Conservation (phyloP, 345 rosid genomes). For the Stellera chamaejasme region DNA sequence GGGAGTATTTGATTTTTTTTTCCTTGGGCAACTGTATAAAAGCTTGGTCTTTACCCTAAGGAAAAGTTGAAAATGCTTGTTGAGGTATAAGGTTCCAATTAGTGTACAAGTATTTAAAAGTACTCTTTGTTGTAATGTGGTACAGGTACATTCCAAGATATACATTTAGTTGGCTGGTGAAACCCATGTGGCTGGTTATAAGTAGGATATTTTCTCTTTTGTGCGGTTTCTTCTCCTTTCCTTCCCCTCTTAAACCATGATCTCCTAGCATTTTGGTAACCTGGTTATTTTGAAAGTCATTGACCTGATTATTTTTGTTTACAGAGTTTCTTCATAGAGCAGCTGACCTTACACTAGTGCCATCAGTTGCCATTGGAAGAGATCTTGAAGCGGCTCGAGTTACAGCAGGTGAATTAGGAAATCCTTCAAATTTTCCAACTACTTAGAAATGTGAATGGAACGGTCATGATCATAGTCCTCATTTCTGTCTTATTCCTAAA, state of each 20-base stretch:
- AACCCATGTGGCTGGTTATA: conserved; percentile 94
- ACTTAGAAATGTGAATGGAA: conserved; percentile 2
- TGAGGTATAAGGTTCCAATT: no score
- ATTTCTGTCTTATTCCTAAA: background rate
- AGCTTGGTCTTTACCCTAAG: no score
- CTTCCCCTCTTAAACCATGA: background rate
- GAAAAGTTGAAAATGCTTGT: no score
- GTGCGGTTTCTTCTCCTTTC: background rate
- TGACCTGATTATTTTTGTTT: conserved; percentile 2
- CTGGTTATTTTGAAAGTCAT: background rate
- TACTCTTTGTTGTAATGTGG: conserved; percentile 13
- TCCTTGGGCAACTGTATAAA: no score
- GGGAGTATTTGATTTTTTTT: no score
- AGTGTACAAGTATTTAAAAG: no score
- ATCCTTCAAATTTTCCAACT: background rate
- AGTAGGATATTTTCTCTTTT: conserved; percentile 27
- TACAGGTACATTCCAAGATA: conserved; percentile 94
- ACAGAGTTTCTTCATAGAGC: conserved; percentile 97
- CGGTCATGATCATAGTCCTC: background rate
- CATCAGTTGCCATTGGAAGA: conserved; percentile 82
- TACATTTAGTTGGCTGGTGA: conserved; percentile 96
- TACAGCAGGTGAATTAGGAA: conserved; percentile 59
- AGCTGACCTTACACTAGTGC: conserved; percentile 95
- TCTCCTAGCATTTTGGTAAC: conserved; percentile 6
- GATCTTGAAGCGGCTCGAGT: conserved; percentile 83